Evolutionary conservation across 352 stramenopile genomes (phyloP).

Genomic region (Phytopythium litorale): DNA sequence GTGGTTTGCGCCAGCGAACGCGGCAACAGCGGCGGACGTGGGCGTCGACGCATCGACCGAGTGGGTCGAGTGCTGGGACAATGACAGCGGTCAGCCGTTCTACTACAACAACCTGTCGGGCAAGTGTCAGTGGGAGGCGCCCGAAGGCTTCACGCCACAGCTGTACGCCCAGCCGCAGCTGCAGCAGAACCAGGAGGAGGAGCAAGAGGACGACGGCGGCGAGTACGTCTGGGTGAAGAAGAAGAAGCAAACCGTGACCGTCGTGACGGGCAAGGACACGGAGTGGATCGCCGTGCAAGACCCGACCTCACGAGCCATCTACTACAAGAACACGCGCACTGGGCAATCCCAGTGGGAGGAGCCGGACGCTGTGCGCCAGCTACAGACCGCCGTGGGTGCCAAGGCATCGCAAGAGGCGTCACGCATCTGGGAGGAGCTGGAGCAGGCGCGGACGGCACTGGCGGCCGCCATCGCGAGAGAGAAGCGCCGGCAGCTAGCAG

Average conservation of each 20-base stretch:
- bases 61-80: constrained; percentile 69
- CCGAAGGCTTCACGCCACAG: constrained; percentile 28
- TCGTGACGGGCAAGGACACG: constrained; percentile 50
- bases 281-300: constrained; percentile 67
- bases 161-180: constrained; percentile 19
- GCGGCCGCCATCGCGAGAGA: constrained; percentile 35
- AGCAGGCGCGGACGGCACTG: constrained; percentile 34
- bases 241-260: constrained; percentile 63
- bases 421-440: constrained; percentile 54
- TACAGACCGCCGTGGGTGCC: constrained; percentile 41
- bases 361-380: constrained; percentile 50
- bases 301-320: constrained; percentile 46
- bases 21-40: constrained; percentile 13
- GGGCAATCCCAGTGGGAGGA: constrained; percentile 70
- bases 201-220: constrained; percentile 33
- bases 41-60: constrained; percentile 9
- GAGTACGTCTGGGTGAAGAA: constrained; percentile 79
- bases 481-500: constrained; percentile 34
- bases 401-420: constrained; percentile 52
- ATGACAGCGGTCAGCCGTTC: constrained; percentile 44
- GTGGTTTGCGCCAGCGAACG: constrained; percentile 55
- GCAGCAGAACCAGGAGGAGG: constrained; percentile 20
- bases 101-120: constrained; percentile 76
- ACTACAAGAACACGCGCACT: constrained; percentile 71
- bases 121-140: constrained; percentile 63